Percentiles rank a stretch among this genome's conserved stretches.
These are phyloP conservation scores for Botrytis sinoallii DNA, from an alignment of 2,329 filamentous ascomycete genomes.

Conservation along the genomic window DNA sequence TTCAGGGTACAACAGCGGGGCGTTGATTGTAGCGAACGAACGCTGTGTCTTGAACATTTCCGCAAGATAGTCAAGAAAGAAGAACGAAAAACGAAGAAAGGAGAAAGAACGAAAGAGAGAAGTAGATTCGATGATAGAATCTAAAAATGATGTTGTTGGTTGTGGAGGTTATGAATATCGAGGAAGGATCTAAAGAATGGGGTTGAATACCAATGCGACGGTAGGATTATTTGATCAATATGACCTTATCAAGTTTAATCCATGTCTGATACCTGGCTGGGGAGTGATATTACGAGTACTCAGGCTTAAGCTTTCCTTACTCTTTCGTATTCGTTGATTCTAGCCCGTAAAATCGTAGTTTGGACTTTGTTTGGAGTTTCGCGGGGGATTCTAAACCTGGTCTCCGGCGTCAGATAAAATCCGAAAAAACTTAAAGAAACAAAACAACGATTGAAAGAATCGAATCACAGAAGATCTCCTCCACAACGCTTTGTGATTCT, in stretches of 20 bases:
- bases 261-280: constrained; percentile 4
- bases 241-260: constrained; percentile 1
- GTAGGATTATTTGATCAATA: background rate
- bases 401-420: constrained; percentile 6
- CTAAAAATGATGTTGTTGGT: background rate
- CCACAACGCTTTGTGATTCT: background rate
- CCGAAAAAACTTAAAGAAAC: background rate
- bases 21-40: constrained; percentile 18
- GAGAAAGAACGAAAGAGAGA: background rate
- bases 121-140: background rate
- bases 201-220: background rate
- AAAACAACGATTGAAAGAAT: background rate
- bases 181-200: constrained; percentile 2
- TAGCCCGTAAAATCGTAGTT: background rate
- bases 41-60: constrained; percentile 13
- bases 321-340: background rate
- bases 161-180: background rate
- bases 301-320: background rate
- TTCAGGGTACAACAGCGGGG: constrained; percentile 19
- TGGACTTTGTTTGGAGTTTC: background rate
- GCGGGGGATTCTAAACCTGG: constrained; percentile 14
- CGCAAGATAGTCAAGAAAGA: background rate
- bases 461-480: background rate
- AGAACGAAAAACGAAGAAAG: background rate
- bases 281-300: background rate